A percentile compares a stretch with the other conserved stretches of the same genome.
phyloP scores from a whole-genome alignment of 495 filamentous ascomycete genomes.

The Hypoxylon subgilvum region DNA sequence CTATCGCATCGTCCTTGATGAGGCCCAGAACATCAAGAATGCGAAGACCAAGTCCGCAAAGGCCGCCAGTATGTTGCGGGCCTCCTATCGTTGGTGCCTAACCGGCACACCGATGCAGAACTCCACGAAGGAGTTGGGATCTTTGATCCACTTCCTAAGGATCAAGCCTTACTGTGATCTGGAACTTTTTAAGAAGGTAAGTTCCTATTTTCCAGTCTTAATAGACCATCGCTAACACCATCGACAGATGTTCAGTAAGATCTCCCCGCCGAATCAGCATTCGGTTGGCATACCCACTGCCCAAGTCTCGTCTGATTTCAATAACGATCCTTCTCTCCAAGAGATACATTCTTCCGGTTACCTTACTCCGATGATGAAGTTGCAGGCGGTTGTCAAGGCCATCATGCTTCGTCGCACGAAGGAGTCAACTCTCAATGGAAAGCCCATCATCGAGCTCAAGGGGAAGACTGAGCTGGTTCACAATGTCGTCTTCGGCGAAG shows the following conservation, averaged over 20 bases:
- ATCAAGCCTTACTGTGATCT: constrained; percentile 77
- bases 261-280: too few species aligned
- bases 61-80: constrained; percentile 65
- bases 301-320: too few species aligned
- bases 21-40: constrained; percentile 95
- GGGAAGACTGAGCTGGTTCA: constrained; percentile 69
- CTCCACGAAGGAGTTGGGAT: constrained; percentile 76
- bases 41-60: constrained; percentile 67
- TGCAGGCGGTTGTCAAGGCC: constrained; percentile 80
- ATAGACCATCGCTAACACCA: too few species aligned
- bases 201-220: constrained; percentile 11
- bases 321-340: too few species aligned
- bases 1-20: constrained; percentile 86
- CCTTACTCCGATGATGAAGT: too few species aligned
- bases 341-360: too few species aligned
- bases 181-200: constrained; percentile 57
- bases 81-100: constrained; percentile 80
- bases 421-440: constrained; percentile 78
- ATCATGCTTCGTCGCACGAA: constrained; percentile 87
- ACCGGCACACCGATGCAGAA: constrained; percentile 98
- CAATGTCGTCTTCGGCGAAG: constrained; percentile 74
- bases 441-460: constrained; percentile 79
- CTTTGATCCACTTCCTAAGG: constrained; percentile 77
- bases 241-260: too few species aligned
- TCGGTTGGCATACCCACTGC: too few species aligned